These are phyloP conservation scores for Closterium sp. DNA, from an alignment of 139 green algal species.

Conservation along the genomic window DNA sequence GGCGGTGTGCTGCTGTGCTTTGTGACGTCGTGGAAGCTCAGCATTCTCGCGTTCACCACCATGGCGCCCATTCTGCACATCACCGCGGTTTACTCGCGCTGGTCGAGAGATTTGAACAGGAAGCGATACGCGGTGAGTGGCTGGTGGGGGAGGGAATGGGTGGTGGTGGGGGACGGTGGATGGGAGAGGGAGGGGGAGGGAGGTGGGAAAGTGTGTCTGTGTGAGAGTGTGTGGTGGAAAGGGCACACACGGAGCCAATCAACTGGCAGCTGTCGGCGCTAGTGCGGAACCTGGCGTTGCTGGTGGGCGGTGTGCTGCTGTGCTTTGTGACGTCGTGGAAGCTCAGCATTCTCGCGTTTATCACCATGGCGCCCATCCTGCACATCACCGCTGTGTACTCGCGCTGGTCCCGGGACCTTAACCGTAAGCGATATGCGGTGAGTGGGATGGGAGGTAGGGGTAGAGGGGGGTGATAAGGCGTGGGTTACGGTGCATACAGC, in stretches of 20 bases:
- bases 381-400: conserved; percentile 57
- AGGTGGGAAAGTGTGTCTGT: no score
- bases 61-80: conserved; percentile 59
- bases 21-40: conserved; percentile 57
- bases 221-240: no score
- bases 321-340: conserved; percentile 59
- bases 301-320: conserved; percentile 54
- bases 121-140: conserved; percentile 47
- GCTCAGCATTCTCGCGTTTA: conserved; percentile 60
- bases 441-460: background rate
- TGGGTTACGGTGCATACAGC: no score
- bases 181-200: background rate
- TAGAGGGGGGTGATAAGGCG: no score
- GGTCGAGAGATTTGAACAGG: conserved; percentile 52
- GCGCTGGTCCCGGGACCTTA: conserved; percentile 50
- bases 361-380: conserved; percentile 57
- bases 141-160: background rate
- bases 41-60: conserved; percentile 60
- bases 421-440: conserved; percentile 51
- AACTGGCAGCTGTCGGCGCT: conserved; percentile 46
- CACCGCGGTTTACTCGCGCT: conserved; percentile 55
- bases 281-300: conserved; percentile 27
- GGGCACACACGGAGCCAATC: no score
- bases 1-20: conserved; percentile 59
- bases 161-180: no score